These are phyloP conservation scores for Cryptosporidium andersoni DNA, from an alignment of 169 alveolate species.

Conservation along the genomic window DNA sequence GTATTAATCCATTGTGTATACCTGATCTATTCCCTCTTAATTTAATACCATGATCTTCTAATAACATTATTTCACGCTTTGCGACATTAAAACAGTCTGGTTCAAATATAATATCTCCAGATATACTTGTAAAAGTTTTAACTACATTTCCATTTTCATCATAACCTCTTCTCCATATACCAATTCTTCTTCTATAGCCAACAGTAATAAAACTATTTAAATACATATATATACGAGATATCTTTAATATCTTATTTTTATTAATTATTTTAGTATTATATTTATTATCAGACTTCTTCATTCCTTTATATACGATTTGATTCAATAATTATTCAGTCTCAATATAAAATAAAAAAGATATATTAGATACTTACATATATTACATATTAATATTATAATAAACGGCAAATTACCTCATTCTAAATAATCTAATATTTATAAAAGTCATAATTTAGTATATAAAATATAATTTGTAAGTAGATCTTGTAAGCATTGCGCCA, in stretches of 20 bases:
- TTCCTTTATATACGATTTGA: neutral
- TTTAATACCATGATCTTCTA: constrained; percentile 5
- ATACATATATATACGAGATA: neutral
- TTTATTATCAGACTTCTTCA: neutral
- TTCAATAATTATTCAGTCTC: neutral
- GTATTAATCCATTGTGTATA: constrained; percentile 5
- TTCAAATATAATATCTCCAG: constrained; percentile 49
- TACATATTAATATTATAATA: neutral
- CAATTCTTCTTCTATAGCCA: constrained; percentile 42
- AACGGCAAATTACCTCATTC: no score
- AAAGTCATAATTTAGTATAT: no score
- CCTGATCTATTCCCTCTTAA: constrained; percentile 53
- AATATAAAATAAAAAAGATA: neutral
- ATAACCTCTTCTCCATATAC: constrained; percentile 55
- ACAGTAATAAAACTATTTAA: constrained; percentile 30
- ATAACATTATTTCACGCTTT: constrained; percentile 26
- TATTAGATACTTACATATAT: neutral
- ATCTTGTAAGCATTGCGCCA: no score
- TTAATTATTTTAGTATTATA: neutral
- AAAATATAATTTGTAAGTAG: no score
- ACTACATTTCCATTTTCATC: constrained; percentile 15
- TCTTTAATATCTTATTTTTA: neutral
- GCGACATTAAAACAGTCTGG: constrained; percentile 64
- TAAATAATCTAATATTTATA: no score
- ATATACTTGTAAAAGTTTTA: constrained; percentile 29